Conservation (phyloP, 2,329 filamentous ascomycete species). For the Fusarium udum region DNA sequence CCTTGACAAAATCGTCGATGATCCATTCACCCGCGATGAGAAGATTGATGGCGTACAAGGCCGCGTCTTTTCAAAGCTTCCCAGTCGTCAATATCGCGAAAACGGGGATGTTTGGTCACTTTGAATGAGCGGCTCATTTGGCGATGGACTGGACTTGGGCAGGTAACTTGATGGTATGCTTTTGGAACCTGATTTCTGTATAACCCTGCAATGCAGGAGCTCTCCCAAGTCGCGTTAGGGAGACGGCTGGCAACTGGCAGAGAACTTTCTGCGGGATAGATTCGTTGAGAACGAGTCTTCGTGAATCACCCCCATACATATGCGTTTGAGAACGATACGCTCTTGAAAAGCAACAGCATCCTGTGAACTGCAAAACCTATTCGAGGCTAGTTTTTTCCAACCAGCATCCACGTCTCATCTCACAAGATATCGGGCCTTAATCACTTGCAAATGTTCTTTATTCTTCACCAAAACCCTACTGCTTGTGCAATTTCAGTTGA, state of each 20-base stretch:
- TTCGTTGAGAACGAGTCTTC: rapidly evolving
- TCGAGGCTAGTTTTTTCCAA: not conserved
- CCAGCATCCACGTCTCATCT: too few species aligned
- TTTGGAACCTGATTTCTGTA: not conserved
- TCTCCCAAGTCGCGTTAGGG: rapidly evolving
- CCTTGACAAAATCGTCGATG: not conserved
- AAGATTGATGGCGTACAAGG: not conserved
- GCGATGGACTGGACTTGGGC: not conserved
- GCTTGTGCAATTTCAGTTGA: rapidly evolving
- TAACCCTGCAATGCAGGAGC: not conserved
- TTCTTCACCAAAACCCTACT: not conserved
- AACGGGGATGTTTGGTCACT: too few species aligned
- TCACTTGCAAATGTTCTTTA: not conserved
- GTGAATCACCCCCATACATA: not conserved
- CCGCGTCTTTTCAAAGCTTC: not conserved
- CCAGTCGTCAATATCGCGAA: not conserved
- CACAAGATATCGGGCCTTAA: too few species aligned
- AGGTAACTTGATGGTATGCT: not conserved
- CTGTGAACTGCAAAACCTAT: too few species aligned
- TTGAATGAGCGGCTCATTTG: too few species aligned
- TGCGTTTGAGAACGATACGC: too few species aligned
- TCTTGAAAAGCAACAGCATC: not conserved
- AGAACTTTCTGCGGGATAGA: too few species aligned
- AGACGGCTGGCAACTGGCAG: not conserved
- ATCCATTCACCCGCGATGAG: not conserved